phyloP scores from a whole-genome alignment of 1,139 yeast genomes.

The Debaryomycetaceae sp. region DNA sequence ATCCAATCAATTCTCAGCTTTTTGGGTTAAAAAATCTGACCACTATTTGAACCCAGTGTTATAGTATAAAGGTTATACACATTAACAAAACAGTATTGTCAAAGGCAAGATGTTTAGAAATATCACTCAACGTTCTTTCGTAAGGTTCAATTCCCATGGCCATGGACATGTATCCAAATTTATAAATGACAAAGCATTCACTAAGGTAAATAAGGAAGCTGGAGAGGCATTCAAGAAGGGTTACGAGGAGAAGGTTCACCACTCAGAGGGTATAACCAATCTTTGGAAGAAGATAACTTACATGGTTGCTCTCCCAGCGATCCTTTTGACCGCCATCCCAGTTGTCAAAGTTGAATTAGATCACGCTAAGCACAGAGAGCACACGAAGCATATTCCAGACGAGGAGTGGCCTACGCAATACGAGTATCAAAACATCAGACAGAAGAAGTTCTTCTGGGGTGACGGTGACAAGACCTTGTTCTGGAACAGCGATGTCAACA shows the following conservation, averaged over 20 bases:
- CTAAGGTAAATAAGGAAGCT: slow-evolving; percentile 34
- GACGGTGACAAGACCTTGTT: slow-evolving; percentile 95
- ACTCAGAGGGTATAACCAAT: slow-evolving; percentile 70
- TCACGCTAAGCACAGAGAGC: slow-evolving; percentile 89
- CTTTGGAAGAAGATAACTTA: slow-evolving; percentile 85
- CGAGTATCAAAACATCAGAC: slow-evolving; percentile 87
- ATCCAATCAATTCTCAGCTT: slow-evolving; percentile 1
- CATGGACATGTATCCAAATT: slow-evolving; percentile 41
- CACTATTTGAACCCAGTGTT: slow-evolving; percentile 8
- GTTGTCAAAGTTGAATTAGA: slow-evolving; percentile 77
- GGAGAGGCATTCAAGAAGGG: slow-evolving; percentile 43
- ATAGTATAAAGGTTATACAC: background rate
- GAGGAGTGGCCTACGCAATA: slow-evolving; percentile 91
- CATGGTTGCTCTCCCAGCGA: slow-evolving; percentile 79
- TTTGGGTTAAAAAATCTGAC: slow-evolving; percentile 6
- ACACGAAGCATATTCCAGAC: slow-evolving; percentile 70
- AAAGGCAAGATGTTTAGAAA: slow-evolving; percentile 30
- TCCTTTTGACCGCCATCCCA: slow-evolving; percentile 71
- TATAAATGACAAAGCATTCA: slow-evolving; percentile 39
- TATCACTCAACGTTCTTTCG: slow-evolving; percentile 37
- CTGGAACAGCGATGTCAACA: slow-evolving; percentile 93
- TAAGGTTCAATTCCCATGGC: slow-evolving; percentile 41
- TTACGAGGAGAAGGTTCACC: slow-evolving; percentile 64
- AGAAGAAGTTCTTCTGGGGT: slow-evolving; percentile 93
- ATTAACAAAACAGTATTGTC: background rate